Percentiles rank a stretch among this genome's conserved stretches.
Evolutionary conservation across 169 alveolate genomes (phyloP).

Genomic region (Plasmodium vivax): DNA sequence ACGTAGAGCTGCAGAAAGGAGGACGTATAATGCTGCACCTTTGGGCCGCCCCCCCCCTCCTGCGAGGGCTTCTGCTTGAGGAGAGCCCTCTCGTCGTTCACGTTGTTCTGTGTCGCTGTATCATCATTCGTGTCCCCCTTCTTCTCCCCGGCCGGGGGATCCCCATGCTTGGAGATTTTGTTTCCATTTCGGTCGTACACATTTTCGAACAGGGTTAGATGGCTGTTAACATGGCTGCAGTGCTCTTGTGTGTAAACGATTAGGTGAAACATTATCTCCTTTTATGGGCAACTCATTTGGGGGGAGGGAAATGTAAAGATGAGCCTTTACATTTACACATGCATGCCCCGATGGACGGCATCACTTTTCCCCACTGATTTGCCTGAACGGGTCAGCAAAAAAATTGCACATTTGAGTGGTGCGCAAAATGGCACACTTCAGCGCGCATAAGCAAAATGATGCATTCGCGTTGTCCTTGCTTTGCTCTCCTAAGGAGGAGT

Average conservation of each 20-base stretch:
- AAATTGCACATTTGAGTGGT: background rate
- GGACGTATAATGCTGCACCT: constrained; percentile 29
- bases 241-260: constrained; percentile 44
- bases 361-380: background rate
- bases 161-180: background rate
- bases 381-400: background rate
- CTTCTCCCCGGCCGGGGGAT: background rate
- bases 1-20: constrained; percentile 18
- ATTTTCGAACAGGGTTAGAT: constrained; percentile 51
- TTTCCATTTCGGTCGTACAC: constrained; percentile 39
- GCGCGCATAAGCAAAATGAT: background rate
- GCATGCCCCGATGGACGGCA: background rate
- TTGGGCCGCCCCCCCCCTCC: background rate
- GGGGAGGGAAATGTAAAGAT: background rate
- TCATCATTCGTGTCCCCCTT: background rate
- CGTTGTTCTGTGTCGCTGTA: background rate
- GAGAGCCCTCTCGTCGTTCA: constrained; percentile 11
- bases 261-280: constrained; percentile 54
- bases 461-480: background rate
- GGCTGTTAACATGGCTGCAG: background rate
- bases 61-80: background rate
- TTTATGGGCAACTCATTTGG: background rate
- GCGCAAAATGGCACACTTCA: background rate
- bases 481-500: background rate
- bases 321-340: background rate